Percentiles rank a stretch among this genome's conserved stretches.
Evolutionary conservation across 352 stramenopile species (phyloP).

Genomic region (Phytophthora hibernalis): DNA sequence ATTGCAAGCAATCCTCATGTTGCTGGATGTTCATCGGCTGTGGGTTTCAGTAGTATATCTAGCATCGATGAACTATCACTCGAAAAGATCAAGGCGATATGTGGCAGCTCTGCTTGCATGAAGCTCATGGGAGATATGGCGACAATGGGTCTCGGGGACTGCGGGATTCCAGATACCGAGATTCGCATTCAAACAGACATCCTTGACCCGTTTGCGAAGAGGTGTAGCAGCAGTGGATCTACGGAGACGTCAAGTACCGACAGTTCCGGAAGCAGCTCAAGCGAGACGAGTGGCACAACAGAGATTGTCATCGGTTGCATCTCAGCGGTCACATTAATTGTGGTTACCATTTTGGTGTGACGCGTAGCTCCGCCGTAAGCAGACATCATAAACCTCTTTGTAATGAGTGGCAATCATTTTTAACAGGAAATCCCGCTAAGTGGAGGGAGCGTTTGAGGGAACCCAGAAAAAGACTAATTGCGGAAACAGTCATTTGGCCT

Average conservation of each 20-base stretch:
- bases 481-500: too few relatives aligned
- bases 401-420: too few relatives aligned
- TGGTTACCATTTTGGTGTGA: not conserved
- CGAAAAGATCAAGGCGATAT: not conserved
- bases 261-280: not conserved
- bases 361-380: too few relatives aligned
- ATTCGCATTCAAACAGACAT: not conserved
- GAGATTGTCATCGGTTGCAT: not conserved
- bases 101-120: not conserved
- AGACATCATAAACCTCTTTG: too few relatives aligned
- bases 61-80: not conserved
- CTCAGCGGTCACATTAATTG: not conserved
- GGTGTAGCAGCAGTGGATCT: not conserved
- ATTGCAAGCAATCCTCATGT: not conserved
- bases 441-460: too few relatives aligned
- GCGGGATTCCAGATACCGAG: not conserved
- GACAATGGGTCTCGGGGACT: not conserved
- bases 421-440: too few relatives aligned
- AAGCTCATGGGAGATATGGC: not conserved
- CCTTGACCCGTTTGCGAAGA: not conserved
- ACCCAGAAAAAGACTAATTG: too few relatives aligned
- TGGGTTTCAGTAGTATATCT: not conserved
- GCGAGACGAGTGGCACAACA: not conserved
- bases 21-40: not conserved
- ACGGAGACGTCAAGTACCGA: not conserved